A percentile compares a stretch with the other conserved stretches of the same genome.
phyloP scores from a whole-genome alignment of 2,329 filamentous ascomycete species.

The Clonostachys byssicola region DNA sequence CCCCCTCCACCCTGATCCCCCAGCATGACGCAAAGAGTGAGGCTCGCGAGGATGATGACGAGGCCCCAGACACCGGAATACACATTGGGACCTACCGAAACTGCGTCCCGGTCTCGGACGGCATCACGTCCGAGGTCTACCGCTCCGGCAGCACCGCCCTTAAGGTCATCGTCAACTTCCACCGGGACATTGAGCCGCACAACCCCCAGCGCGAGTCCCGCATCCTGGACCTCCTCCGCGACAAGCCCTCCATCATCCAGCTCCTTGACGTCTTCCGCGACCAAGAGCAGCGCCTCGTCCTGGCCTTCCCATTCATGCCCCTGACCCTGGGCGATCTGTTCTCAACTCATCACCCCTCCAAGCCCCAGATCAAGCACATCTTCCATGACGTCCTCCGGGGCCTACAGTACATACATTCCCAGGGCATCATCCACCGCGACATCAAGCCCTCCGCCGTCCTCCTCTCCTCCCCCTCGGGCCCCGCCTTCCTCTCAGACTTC shows the following conservation, averaged over 20 bases:
- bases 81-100: conserved; percentile 48
- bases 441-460: conserved; percentile 91
- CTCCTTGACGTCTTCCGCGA: conserved; percentile 73
- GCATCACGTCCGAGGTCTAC: conserved; percentile 82
- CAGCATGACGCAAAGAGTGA: background rate
- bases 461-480: conserved; percentile 60
- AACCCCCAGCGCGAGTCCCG: conserved; percentile 75
- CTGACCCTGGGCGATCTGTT: conserved; percentile 59
- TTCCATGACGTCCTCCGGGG: conserved; percentile 68
- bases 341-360: background rate
- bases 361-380: conserved; percentile 26
- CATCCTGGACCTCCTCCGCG: conserved; percentile 57
- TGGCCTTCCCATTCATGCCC: conserved; percentile 83
- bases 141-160: conserved; percentile 63
- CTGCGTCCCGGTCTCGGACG: conserved; percentile 55
- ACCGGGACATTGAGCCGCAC: conserved; percentile 73
- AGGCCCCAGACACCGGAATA: conserved; percentile 21
- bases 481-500: conserved; percentile 84
- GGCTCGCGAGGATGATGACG: background rate
- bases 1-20: background rate
- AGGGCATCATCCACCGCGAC: conserved; percentile 86
- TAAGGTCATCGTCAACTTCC: conserved; percentile 74
- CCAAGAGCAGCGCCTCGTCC: conserved; percentile 64
- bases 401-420: conserved; percentile 65
- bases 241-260: conserved; percentile 57